These are phyloP conservation scores for Metschnikowia chrysomelidarum DNA, from an alignment of 805 yeast genomes.

Conservation along the genomic window DNA sequence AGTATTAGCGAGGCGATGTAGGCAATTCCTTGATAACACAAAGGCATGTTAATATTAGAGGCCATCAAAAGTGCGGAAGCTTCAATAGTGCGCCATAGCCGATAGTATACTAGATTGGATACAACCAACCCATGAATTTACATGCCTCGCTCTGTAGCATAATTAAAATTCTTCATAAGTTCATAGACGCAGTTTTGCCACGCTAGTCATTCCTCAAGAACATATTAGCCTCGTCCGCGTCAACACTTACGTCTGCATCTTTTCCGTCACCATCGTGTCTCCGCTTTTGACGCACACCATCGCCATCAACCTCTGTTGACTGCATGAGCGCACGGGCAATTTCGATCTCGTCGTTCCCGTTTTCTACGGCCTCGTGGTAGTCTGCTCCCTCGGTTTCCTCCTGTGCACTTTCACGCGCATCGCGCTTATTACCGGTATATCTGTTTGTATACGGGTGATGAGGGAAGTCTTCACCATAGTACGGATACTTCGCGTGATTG, in stretches of 20 bases:
- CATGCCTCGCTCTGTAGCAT: no score
- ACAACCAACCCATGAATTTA: no score
- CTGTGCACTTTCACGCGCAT: constrained; percentile 36
- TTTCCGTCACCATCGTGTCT: no score
- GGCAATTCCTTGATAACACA: no score
- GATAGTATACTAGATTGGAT: no score
- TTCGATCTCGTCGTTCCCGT: constrained; percentile 54
- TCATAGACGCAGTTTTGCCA: no score
- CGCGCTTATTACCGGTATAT: constrained; percentile 9
- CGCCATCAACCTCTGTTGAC: constrained; percentile 45
- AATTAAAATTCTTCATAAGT: not conserved
- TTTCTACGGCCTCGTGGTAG: constrained; percentile 25
- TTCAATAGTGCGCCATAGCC: no score
- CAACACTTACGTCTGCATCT: constrained; percentile 7
- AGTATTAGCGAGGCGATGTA: no score
- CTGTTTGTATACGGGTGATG: constrained; percentile 12
- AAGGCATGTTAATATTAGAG: no score
- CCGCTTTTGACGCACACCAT: not conserved
- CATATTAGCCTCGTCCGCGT: constrained; percentile 19
- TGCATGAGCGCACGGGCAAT: constrained; percentile 66
- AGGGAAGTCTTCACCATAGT: constrained; percentile 14
- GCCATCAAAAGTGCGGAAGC: no score
- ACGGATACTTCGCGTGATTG: constrained; percentile 20
- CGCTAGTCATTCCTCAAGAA: constrained; percentile 18
- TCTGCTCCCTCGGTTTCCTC: constrained; percentile 61